Evolutionary conservation across 2,329 filamentous ascomycete genomes (phyloP), one percentile per base, ranked within the genome.

Genomic region (Paramyrothecium roridum): DNA sequence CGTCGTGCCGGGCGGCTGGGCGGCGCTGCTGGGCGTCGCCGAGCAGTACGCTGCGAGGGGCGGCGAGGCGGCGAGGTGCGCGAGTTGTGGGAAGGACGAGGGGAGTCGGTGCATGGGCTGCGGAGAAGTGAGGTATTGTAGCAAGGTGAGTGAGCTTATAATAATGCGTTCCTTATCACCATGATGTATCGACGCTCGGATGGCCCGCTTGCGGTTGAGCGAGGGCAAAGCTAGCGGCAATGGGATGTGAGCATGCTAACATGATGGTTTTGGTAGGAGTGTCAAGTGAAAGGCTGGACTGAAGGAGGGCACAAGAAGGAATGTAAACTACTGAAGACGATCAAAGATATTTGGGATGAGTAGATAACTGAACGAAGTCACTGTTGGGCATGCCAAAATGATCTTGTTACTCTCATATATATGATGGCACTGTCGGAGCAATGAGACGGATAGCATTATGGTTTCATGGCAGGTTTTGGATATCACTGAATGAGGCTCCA

Each of bases 101-200:
- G 33, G 16, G 20, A 51, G 48, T 21, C 30, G 49, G 40, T 53
- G 52, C 30, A 46, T 34, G 52, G 52, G 52, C 12, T 53, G 52
- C 19, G 45, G 17, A 3, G 45, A 20, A 8, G 52, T 53, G 21
- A 33, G 45, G 23, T 53, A 53, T 43, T 53, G 52, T 19, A 23
- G 52, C 20, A 30, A 48, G 52, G 52, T 53, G 45, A 53, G 52
- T 53, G 22, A n/a, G n/a, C n/a, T n/a, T n/a, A n/a, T n/a, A n/a
- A n/a, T n/a, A n/a, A n/a, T n/a, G n/a, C n/a, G n/a, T n/a, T n/a
- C n/a, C n/a, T n/a, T n/a, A n/a, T n/a, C n/a, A n/a, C n/a, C n/a
- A n/a, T n/a, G n/a, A n/a, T n/a, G n/a, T n/a, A n/a, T n/a, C n/a
- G n/a, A n/a, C n/a, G n/a, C n/a, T n/a, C n/a, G n/a, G n/a, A n/a